Evolutionary conservation across 106 monocot genomes (phyloP), one percentile per base, ranked within the genome.

Genomic region (Acanthochlamys bracteata): DNA sequence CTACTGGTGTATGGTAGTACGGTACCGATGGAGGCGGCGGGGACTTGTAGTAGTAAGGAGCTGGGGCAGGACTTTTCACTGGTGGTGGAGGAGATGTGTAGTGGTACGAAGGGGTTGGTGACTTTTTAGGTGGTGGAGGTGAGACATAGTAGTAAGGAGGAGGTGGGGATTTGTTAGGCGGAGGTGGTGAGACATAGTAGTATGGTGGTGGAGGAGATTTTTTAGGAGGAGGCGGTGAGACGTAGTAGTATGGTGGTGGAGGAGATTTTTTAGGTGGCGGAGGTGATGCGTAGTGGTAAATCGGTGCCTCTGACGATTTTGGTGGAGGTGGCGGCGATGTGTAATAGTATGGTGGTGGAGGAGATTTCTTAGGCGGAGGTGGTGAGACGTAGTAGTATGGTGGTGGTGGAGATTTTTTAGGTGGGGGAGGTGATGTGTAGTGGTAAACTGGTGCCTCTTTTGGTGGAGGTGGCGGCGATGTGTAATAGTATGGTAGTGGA

Each of bases 81-180:
- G 55, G 71, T 10, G 71, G 70, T 0, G 70, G 70, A 15, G 70
- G 70, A n/a, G 70, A 71, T 8, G 20, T 55, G 20, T 55, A 55
- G 20, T 55, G 10, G 1, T 22, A 20, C 1, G 70, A 61, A 0
- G 70, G 70, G 10, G 71, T 52, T 2, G 71, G 71, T 3, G 71
- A 71, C 7, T 24, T 24, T 3, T 6, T 0, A 0, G 71, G 71
- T 4, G 71, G 71, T 7, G 73, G 73, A 14, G 73, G 73, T 0
- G 73, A 73, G 7, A 56, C 57, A 57, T 73, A 65, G 26, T 73
- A 39, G 16, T 73, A 73, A 24, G 73, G 57, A 42, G 73, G 73
- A 21, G 64, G 72, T n/a, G 72, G 57, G 12, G 72, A 71, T 10
- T 14, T 22, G 7, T 17, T 25, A 9, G 71, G 71, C 2, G 71